Evolutionary conservation across 805 yeast species (phyloP).

Genomic region (Barnettozyma siamensis): DNA sequence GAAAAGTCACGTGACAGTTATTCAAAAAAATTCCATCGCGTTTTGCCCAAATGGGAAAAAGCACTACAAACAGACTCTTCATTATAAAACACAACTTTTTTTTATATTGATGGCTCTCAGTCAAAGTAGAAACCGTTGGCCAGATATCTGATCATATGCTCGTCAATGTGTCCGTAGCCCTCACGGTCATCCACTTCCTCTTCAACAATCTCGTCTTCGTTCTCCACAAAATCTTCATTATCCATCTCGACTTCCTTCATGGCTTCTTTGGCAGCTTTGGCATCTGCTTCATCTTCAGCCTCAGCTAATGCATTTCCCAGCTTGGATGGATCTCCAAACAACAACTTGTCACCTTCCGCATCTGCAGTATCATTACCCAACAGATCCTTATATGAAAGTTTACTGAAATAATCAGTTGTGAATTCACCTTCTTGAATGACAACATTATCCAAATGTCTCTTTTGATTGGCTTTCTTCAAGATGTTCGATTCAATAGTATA

Average conservation of each 20-base stretch:
- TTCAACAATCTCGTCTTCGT: constrained; percentile 18
- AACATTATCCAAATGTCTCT: constrained; percentile 87
- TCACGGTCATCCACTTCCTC: constrained; percentile 49
- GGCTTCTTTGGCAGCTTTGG: constrained; percentile 79
- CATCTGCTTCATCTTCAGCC: constrained; percentile 93
- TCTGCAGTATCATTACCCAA: constrained; percentile 43
- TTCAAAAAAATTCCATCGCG: not conserved
- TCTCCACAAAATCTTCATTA: constrained; percentile 75
- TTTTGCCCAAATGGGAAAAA: too few relatives aligned
- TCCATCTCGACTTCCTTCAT: constrained; percentile 81
- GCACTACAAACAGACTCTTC: too few relatives aligned
- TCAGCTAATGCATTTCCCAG: constrained; percentile 68
- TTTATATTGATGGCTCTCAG: constrained; percentile 6
- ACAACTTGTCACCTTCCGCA: constrained; percentile 27
- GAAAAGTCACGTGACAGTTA: not conserved
- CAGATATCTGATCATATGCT: constrained; percentile 89
- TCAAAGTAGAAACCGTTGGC: constrained; percentile 72
- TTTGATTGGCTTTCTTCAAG: constrained; percentile 88
- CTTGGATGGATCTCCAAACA: constrained; percentile 31
- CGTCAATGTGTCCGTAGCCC: constrained; percentile 79
- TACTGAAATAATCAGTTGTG: constrained; percentile 92
- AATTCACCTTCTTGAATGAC: constrained; percentile 98
- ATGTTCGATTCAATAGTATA: constrained; percentile 95
- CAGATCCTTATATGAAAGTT: constrained; percentile 78
- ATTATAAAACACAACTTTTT: not conserved